Percentiles rank a stretch among this genome's conserved stretches.
phyloP scores from a whole-genome alignment of 2,329 filamentous ascomycete species.

The Sclerotinia minor region DNA sequence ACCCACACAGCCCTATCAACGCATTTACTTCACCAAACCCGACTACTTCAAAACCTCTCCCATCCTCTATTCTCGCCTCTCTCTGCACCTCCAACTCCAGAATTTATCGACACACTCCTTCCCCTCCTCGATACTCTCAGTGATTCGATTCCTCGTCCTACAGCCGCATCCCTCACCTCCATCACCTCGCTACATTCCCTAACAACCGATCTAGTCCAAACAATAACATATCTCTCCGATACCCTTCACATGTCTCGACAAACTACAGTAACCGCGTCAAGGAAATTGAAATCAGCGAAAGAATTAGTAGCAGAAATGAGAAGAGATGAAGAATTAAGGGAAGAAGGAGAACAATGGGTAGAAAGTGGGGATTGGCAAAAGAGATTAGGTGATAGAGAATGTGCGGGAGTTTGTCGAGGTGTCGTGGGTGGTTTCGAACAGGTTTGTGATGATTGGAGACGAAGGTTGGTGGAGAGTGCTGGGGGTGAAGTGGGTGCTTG shows the following conservation, averaged over 20 bases:
- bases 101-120: slow-evolving; percentile 67
- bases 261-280: slow-evolving; percentile 76
- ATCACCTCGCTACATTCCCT: slow-evolving; percentile 68
- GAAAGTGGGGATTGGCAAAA: slow-evolving; percentile 80
- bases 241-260: slow-evolving; percentile 93
- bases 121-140: slow-evolving; percentile 66
- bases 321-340: slow-evolving; percentile 76
- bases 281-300: slow-evolving; percentile 76
- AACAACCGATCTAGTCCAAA: slow-evolving; percentile 72
- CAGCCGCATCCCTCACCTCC: slow-evolving; percentile 63
- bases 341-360: slow-evolving; percentile 82
- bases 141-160: slow-evolving; percentile 65
- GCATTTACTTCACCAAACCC: slow-evolving; percentile 73
- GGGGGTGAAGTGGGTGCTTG: slow-evolving; percentile 31
- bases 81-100: slow-evolving; percentile 60
- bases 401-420: slow-evolving; percentile 78
- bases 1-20: slow-evolving; percentile 73
- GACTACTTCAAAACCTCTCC: slow-evolving; percentile 70
- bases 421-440: slow-evolving; percentile 92
- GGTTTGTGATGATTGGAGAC: slow-evolving; percentile 81
- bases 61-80: slow-evolving; percentile 71
- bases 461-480: slow-evolving; percentile 65
- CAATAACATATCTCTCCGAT: slow-evolving; percentile 83
- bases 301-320: slow-evolving; percentile 85
- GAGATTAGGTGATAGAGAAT: slow-evolving; percentile 73